These are phyloP conservation scores for Sporothrix pallida DNA, from an alignment of 2,329 filamentous ascomycete species.

Conservation along the genomic window DNA sequence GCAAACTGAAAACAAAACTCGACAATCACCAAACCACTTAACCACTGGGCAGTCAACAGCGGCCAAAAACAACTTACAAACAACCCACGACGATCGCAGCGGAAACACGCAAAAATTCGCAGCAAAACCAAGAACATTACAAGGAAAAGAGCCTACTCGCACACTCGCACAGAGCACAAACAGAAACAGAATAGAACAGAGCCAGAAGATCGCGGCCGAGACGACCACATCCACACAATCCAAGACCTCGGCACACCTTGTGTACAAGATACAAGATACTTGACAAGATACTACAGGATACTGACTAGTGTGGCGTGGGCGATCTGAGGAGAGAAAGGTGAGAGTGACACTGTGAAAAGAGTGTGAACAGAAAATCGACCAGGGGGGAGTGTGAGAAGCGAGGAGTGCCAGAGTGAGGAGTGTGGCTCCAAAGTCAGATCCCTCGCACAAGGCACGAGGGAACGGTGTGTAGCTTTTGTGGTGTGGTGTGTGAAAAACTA, in stretches of 20 bases:
- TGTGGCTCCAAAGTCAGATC: not conserved
- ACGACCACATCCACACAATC: constrained; percentile 11
- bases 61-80: not conserved
- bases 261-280: not conserved
- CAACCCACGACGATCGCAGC: not conserved
- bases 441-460: constrained; percentile 18
- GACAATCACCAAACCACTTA: not conserved
- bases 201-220: constrained; percentile 24
- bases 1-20: not conserved
- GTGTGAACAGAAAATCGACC: constrained; percentile 1
- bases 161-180: not conserved
- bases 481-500: constrained; percentile 3
- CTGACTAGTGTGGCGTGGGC: not conserved
- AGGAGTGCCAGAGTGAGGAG: too few species aligned
- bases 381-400: constrained; percentile 21
- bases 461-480: constrained; percentile 2
- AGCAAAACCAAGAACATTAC: not conserved
- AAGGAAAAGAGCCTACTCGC: not conserved
- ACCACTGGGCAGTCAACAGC: too few species aligned
- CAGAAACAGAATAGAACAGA: constrained; percentile 12
- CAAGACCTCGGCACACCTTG: not conserved
- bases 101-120: not conserved
- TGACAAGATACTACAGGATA: not conserved
- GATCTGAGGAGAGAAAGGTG: not conserved
- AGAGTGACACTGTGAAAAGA: not conserved